phyloP scores from a whole-genome alignment of 2,329 filamentous ascomycete species.

The Ceratocystis smalleyi region DNA sequence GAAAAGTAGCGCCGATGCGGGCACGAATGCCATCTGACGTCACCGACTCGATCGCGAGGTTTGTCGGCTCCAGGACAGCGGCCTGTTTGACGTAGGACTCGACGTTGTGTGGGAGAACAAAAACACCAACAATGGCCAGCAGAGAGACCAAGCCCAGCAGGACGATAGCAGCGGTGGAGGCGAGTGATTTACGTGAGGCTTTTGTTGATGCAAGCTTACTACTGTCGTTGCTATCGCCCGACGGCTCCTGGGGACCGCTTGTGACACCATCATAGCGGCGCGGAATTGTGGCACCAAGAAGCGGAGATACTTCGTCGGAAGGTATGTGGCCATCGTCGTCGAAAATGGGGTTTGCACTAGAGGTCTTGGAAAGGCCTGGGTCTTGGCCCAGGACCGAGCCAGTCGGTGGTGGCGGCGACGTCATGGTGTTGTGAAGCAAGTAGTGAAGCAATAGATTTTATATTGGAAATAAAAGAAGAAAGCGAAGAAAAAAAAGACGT shows the following conservation, averaged over 20 bases:
- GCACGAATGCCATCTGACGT: constrained; percentile 63
- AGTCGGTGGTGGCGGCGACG: background rate
- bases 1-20: constrained; percentile 67
- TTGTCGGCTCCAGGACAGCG: constrained; percentile 65
- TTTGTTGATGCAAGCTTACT: constrained; percentile 17
- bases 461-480: background rate
- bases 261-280: constrained; percentile 28
- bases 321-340: constrained; percentile 21
- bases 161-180: constrained; percentile 58
- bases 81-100: constrained; percentile 79
- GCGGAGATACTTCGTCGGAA: constrained; percentile 35
- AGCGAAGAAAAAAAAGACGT: background rate
- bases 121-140: constrained; percentile 59
- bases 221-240: constrained; percentile 17
- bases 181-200: constrained; percentile 36
- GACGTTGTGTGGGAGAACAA: constrained; percentile 64
- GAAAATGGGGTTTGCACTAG: constrained; percentile 10
- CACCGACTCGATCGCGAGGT: constrained; percentile 71
- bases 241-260: constrained; percentile 19
- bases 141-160: constrained; percentile 48
- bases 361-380: background rate
- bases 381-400: background rate
- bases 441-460: background rate
- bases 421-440: background rate
- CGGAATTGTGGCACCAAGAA: constrained; percentile 29